A percentile compares a stretch with the other conserved stretches of the same genome.
Evolutionary conservation across 2,329 filamentous ascomycete genomes (phyloP).

Genomic region (Rachicladosporium sp.): DNA sequence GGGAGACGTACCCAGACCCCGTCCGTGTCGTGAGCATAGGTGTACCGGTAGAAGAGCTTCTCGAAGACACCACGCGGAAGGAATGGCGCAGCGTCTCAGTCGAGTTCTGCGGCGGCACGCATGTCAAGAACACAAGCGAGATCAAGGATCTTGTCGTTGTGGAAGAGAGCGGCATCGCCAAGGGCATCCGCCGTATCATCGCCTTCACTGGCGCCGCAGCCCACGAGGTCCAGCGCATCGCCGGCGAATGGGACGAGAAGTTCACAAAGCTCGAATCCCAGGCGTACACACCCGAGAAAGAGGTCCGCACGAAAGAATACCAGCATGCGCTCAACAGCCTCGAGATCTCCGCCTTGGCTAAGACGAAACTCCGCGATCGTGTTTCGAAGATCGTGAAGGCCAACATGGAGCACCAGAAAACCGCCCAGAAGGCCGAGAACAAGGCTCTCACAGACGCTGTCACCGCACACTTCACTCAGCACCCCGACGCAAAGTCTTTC

Average conservation of each 20-base stretch:
- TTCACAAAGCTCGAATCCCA: constrained; percentile 61
- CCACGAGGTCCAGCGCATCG: constrained; percentile 68
- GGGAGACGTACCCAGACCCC: constrained; percentile 94
- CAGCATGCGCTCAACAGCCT: constrained; percentile 71
- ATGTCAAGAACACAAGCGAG: constrained; percentile 80
- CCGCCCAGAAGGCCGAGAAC: constrained; percentile 77
- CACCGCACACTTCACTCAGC: constrained; percentile 60
- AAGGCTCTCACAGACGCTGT: constrained; percentile 79
- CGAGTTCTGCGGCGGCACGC: constrained; percentile 95
- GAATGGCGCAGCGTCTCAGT: constrained; percentile 82
- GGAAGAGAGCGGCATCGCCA: constrained; percentile 93
- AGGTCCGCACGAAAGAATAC: constrained; percentile 64
- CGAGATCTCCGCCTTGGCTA: constrained; percentile 70
- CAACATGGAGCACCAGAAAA: constrained; percentile 83
- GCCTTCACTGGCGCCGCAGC: constrained; percentile 87
- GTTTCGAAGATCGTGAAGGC: constrained; percentile 72
- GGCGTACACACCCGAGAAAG: constrained; percentile 63
- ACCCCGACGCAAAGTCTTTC: constrained; percentile 55
- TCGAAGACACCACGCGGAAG: constrained; percentile 66
- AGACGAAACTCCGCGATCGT: constrained; percentile 63
- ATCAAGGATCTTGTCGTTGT: constrained; percentile 91
- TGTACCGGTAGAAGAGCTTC: constrained; percentile 73
- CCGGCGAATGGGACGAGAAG: constrained; percentile 58
- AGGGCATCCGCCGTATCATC: constrained; percentile 91
- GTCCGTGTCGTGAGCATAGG: constrained; percentile 93